phyloP scores from a whole-genome alignment of 2,329 filamentous ascomycete species.

The Colletotrichum sp. region DNA sequence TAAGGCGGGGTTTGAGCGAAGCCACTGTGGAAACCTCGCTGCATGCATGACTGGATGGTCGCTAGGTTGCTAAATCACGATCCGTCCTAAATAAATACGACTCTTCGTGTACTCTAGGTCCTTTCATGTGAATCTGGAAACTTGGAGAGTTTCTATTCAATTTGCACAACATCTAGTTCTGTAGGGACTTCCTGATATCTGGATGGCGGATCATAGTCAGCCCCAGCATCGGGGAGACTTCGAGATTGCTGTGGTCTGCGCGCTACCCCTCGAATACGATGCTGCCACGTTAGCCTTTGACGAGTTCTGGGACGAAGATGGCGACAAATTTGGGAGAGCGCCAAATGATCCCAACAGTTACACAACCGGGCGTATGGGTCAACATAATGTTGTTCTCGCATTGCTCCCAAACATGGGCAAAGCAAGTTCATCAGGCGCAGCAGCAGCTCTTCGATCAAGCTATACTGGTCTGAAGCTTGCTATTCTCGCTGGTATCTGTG shows the following conservation, averaged over 20 bases:
- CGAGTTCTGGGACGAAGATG: slow-evolving; percentile 17
- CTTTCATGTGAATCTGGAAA: too few relatives aligned
- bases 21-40: too few relatives aligned
- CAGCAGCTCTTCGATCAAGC: slow-evolving; percentile 15
- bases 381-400: slow-evolving; percentile 32
- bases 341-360: slow-evolving; percentile 33
- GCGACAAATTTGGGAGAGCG: slow-evolving; percentile 25
- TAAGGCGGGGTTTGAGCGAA: too few relatives aligned
- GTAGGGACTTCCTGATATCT: too few relatives aligned
- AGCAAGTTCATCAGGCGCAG: slow-evolving; percentile 23
- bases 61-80: too few relatives aligned
- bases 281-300: not conserved
- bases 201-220: too few relatives aligned
- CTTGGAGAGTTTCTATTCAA: too few relatives aligned
- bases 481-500: slow-evolving; percentile 25
- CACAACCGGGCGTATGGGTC: slow-evolving; percentile 25
- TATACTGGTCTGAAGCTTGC: slow-evolving; percentile 25
- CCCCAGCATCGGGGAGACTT: not conserved
- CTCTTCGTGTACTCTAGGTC: too few relatives aligned
- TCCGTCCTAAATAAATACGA: too few relatives aligned
- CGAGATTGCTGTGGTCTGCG: not conserved
- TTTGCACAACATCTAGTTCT: too few relatives aligned
- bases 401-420: slow-evolving; percentile 33
- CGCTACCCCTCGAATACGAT: not conserved
- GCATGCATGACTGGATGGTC: too few relatives aligned